A percentile compares a stretch with the other conserved stretches of the same genome.
Evolutionary conservation across 352 stramenopile species (phyloP).

Genomic region (Lagenidium giganteum): DNA sequence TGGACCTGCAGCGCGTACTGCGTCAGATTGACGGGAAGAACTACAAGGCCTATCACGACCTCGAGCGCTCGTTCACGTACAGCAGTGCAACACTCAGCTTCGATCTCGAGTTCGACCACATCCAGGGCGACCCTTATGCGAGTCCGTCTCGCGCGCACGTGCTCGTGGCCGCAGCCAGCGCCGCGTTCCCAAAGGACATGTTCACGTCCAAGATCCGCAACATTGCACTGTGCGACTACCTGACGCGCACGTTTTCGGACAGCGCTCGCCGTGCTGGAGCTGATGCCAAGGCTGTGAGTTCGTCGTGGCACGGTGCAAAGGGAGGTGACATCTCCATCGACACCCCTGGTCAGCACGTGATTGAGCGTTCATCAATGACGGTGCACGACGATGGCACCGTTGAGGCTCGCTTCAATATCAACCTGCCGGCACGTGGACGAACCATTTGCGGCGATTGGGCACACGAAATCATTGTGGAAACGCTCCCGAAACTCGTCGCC

Average conservation of each 20-base stretch:
- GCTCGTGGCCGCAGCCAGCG: constrained; percentile 55
- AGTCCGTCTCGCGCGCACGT: constrained; percentile 92
- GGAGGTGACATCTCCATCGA: constrained; percentile 95
- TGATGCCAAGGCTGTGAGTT: constrained; percentile 50
- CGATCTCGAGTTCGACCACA: constrained; percentile 87
- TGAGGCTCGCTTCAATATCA: constrained; percentile 93
- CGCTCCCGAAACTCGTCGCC: constrained; percentile 83
- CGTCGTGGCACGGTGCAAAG: constrained; percentile 84
- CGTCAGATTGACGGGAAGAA: constrained; percentile 67
- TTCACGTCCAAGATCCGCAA: constrained; percentile 74
- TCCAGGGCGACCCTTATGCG: constrained; percentile 95
- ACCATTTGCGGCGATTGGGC: constrained; percentile 93
- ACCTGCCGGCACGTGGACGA: constrained; percentile 90
- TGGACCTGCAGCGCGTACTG: constrained; percentile 37
- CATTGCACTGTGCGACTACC: constrained; percentile 87
- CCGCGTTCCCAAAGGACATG: constrained; percentile 80
- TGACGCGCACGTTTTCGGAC: constrained; percentile 82
- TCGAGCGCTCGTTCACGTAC: constrained; percentile 54
- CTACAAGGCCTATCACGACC: constrained; percentile 81
- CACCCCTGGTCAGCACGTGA: constrained; percentile 89
- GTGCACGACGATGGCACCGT: constrained; percentile 78
- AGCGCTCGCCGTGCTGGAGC: constrained; percentile 45
- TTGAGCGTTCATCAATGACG: constrained; percentile 89
- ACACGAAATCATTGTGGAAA: constrained; percentile 88
- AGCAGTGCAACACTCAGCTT: constrained; percentile 40